A percentile compares a stretch with the other conserved stretches of the same genome.
Evolutionary conservation across 768 basidiomycete species (phyloP).

Genomic region (Tricholoma matsutake): DNA sequence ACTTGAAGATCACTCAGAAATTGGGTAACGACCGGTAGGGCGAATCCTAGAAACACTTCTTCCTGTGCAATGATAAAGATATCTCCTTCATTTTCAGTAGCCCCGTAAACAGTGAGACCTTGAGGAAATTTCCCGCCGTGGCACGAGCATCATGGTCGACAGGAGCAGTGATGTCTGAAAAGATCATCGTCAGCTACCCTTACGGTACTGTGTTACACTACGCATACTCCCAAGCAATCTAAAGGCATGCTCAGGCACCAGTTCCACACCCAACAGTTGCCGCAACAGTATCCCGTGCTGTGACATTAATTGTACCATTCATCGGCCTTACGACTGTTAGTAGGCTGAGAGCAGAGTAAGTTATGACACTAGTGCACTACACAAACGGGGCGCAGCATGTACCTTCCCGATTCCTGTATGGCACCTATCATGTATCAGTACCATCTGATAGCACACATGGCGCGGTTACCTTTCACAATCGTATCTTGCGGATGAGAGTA

Average conservation of each 20-base stretch:
- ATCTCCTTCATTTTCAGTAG: conserved; percentile 32
- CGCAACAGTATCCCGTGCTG: conserved; percentile 29
- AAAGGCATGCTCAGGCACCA: conserved; percentile 12
- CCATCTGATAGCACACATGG: background rate
- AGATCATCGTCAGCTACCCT: background rate
- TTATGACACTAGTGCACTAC: background rate
- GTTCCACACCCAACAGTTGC: conserved; percentile 30
- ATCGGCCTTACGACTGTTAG: background rate
- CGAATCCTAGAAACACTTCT: conserved; percentile 22
- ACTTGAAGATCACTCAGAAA: conserved; percentile 28
- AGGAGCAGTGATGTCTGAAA: conserved; percentile 32
- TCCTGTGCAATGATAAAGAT: conserved; percentile 30
- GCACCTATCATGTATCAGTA: background rate
- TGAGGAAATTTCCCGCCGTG: conserved; percentile 17
- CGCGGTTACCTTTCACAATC: conserved; percentile 26
- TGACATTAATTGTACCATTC: conserved; percentile 12
- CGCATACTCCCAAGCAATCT: background rate
- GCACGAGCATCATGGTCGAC: conserved; percentile 23
- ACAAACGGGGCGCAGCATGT: background rate
- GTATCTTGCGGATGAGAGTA: conserved; percentile 34
- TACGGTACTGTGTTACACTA: too few relatives aligned
- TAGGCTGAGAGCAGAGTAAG: background rate
- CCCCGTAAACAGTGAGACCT: conserved; percentile 25
- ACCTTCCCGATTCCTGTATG: conserved; percentile 3
- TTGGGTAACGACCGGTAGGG: conserved; percentile 28